Conservation (phyloP, 208 protist species). For the Leishmania amazonensis region DNA sequence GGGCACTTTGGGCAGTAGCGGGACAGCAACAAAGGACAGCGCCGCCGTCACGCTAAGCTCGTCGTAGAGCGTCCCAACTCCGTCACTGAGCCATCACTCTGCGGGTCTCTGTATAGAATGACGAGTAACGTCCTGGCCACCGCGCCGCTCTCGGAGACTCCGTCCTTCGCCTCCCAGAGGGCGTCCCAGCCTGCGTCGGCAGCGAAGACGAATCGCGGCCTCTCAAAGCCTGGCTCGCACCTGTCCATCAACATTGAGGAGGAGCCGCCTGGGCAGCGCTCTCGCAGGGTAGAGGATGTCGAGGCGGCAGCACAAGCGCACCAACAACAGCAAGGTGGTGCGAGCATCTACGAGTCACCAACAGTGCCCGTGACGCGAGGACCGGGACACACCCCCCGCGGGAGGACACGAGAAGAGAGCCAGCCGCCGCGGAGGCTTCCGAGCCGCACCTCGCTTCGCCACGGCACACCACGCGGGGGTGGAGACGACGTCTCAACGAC, state of each 20-base stretch:
- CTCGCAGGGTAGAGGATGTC: not conserved
- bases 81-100: not conserved
- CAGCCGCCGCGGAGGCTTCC: conserved; percentile 29
- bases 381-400: conserved; percentile 34
- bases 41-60: not conserved
- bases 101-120: not conserved
- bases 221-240: not conserved
- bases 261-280: not conserved
- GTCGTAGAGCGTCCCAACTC: not conserved
- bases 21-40: not conserved
- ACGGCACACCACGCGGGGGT: conserved; percentile 15
- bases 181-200: not conserved
- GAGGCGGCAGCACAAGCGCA: not conserved
- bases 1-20: not conserved
- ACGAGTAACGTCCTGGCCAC: not conserved
- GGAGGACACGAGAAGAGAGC: conserved; percentile 21
- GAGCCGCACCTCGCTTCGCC: conserved; percentile 29
- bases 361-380: conserved; percentile 54
- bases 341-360: conserved; percentile 18
- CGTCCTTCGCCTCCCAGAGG: not conserved
- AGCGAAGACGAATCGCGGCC: not conserved
- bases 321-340: not conserved
- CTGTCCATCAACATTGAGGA: not conserved
- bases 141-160: not conserved
- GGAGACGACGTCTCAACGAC: not conserved